Evolutionary conservation across 2,329 filamentous ascomycete genomes (phyloP).

Genomic region (Colletotrichum tanaceti): DNA sequence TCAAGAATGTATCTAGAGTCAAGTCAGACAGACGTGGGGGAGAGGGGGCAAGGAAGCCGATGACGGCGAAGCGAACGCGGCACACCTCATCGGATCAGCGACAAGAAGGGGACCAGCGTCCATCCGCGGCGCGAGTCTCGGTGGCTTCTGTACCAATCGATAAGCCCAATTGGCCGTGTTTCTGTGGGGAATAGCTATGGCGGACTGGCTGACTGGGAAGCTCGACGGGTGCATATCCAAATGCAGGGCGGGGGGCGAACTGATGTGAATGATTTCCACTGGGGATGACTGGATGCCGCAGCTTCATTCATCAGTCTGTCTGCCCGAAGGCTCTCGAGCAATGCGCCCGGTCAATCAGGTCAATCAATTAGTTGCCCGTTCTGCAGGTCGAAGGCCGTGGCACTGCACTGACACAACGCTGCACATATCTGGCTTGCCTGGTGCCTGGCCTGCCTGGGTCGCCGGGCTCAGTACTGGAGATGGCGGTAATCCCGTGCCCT

Average conservation of each 20-base stretch:
- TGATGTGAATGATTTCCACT: conserved; percentile 32
- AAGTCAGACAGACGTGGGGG: conserved; percentile 25
- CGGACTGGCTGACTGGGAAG: conserved; percentile 20
- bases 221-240: background rate
- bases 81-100: conserved; percentile 36
- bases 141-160: conserved; percentile 7
- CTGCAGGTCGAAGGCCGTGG: conserved; percentile 5
- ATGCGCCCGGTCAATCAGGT: conserved; percentile 23
- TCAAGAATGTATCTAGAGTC: conserved; percentile 18
- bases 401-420: conserved; percentile 16
- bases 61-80: conserved; percentile 17
- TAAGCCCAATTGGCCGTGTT: background rate
- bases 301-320: conserved; percentile 16
- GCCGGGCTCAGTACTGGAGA: too few relatives aligned
- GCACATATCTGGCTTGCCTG: conserved; percentile 2
- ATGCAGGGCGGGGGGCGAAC: conserved; percentile 33
- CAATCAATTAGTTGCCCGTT: conserved; percentile 31
- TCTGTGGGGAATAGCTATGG: background rate
- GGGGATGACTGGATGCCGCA: conserved; percentile 32
- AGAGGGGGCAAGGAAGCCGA: background rate
- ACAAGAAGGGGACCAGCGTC: conserved; percentile 11
- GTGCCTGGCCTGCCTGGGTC: too few relatives aligned
- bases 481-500: conserved; percentile 19
- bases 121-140: conserved; percentile 7
- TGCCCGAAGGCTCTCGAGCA: conserved; percentile 25